Base-by-base conservation (phyloP, 495 filamentous ascomycete species). In the Aspergillus ellipticus region DNA sequence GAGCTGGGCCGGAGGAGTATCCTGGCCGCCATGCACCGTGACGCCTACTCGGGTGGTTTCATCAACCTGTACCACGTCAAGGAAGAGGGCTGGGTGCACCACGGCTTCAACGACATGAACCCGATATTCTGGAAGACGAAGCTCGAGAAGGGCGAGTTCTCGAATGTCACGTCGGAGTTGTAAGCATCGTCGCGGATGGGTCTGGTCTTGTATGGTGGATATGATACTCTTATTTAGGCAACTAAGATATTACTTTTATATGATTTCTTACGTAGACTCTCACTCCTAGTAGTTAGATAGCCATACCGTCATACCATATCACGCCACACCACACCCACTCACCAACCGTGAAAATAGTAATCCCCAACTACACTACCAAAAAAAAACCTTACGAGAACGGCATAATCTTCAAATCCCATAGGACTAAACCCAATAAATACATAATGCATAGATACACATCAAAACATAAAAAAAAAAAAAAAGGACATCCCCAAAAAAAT, bases 111-210 rank as follows among this genome's bases (percentile, higher is more conserved):
- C 68, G 90, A 96, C 68, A 96, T 91, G 59, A 91, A 94, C 78
- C 90, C 90, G 21, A 91, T 97, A 64, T 97, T 97, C 85, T 97
- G 95, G 94, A 89, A 95, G 83, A 96, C 90, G 41, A 98, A 97
- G 86, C 74, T 97, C 65, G 89, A 96, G 72, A 94, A 93, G 80
- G 92, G 91, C 66, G 94, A 98, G 77, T 98, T 98, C 74, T 92
- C 89, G 55, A 97, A 97, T 74, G 94, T 98, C 54, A 95, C 90
- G 22, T 86, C 88, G 62, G 81, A 88, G 64, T 75, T 97, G 63
- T 77, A 69, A 63, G 52, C 35, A 45, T 46, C 28, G 22, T 35
- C 9, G 48, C 28, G 21, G 33, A 31, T 48, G 31, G 48, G 3
- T 42, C 16, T 46, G 42, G 7, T 47, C 37, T 55, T 53, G 56